Conservation (phyloP, 345 rosid genomes). For the Conringia planisiliqua region DNA sequence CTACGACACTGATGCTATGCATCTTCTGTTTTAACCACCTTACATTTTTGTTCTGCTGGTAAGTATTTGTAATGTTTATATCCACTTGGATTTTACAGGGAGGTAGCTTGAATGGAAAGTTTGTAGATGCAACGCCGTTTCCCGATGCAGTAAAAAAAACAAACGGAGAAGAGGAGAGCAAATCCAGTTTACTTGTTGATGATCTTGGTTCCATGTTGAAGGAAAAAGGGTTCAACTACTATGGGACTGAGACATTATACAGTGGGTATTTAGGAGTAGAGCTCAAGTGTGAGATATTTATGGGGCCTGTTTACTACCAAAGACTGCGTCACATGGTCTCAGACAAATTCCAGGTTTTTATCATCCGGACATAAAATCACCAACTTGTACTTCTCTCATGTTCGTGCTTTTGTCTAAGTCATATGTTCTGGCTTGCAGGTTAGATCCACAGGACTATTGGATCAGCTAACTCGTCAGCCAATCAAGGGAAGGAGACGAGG, state of each 20-base stretch:
- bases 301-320: conserved; percentile 97
- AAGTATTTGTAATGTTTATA: not conserved
- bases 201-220: conserved; percentile 71
- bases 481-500: conserved; percentile 94
- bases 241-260: conserved; percentile 75
- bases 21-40: not conserved
- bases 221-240: conserved; percentile 73
- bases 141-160: conserved; percentile 45
- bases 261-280: conserved; percentile 87
- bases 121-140: conserved; percentile 95
- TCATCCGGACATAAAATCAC: not conserved
- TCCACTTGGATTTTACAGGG: conserved; percentile 44
- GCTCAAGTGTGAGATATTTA: conserved; percentile 83
- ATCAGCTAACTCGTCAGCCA: conserved; percentile 89
- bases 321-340: conserved; percentile 99
- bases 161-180: conserved; percentile 39
- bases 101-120: conserved; percentile 78
- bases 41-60: not conserved
- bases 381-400: not conserved
- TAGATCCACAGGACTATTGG: conserved; percentile 80
- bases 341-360: conserved; percentile 80
- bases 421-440: conserved; percentile 52
- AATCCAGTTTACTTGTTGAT: conserved; percentile 69
- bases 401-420: not conserved
- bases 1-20: not conserved